Conservation (phyloP, 495 filamentous ascomycete species). For the Physcia stellaris region DNA sequence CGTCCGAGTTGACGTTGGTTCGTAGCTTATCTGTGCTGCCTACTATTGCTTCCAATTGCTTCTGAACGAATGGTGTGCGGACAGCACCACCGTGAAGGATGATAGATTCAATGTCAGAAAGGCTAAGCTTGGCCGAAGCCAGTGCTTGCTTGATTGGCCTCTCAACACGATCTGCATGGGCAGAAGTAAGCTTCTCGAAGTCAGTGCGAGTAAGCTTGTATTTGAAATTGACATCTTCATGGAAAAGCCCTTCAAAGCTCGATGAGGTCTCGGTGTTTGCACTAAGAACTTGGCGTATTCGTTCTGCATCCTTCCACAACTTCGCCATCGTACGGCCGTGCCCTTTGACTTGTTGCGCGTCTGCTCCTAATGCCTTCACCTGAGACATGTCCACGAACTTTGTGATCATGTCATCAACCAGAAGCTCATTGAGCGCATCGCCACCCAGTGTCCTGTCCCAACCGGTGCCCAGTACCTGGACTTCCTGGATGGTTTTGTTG, state of each 20-base stretch:
- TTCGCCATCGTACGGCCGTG: constrained; percentile 80
- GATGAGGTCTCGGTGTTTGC: constrained; percentile 74
- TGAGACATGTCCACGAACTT: constrained; percentile 60
- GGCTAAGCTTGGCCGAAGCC: constrained; percentile 50
- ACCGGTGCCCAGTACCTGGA: constrained; percentile 69
- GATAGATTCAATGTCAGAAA: constrained; percentile 73
- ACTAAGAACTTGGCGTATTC: constrained; percentile 76
- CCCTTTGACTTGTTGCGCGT: constrained; percentile 41
- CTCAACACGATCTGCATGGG: constrained; percentile 52
- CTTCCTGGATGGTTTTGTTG: constrained; percentile 95
- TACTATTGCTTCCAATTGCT: constrained; percentile 63
- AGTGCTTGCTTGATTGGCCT: constrained; percentile 62
- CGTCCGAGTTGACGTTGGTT: constrained; percentile 92
- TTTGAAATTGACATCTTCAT: constrained; percentile 79
- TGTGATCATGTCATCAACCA: constrained; percentile 74
- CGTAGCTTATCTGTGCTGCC: constrained; percentile 66
- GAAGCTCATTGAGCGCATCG: constrained; percentile 73
- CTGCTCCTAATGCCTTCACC: constrained; percentile 52
- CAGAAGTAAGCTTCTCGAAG: constrained; percentile 70
- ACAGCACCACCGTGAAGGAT: constrained; percentile 87
- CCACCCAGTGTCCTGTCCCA: constrained; percentile 89
- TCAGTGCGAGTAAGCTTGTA: constrained; percentile 74
- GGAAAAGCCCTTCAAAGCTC: constrained; percentile 73
- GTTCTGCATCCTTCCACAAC: constrained; percentile 83
- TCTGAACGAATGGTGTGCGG: constrained; percentile 90